Conservation (phyloP, 257 asterid species). For the Lycium barbarum region DNA sequence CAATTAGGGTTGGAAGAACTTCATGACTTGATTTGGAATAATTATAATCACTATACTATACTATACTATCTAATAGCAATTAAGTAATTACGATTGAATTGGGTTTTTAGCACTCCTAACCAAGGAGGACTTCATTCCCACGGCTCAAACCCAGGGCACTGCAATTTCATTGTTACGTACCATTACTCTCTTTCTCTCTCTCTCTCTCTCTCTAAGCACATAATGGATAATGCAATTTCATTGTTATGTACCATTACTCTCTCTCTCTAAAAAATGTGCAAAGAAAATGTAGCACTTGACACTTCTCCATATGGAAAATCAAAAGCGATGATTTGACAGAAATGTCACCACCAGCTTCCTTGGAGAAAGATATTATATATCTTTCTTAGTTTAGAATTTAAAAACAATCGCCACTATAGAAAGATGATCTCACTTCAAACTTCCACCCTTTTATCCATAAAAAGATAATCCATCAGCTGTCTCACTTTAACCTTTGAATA, state of each 20-base stretch:
- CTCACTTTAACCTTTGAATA: slow-evolving; percentile 6
- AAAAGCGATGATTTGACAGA: not conserved
- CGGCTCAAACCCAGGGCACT: not conserved
- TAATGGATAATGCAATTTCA: not conserved
- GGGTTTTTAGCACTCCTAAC: not conserved
- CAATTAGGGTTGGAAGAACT: not conserved
- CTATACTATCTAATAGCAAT: not conserved
- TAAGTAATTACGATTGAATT: not conserved
- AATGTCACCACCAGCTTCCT: slow-evolving; percentile 3
- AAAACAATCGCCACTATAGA: not conserved
- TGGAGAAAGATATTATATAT: not conserved
- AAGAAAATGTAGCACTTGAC: not conserved
- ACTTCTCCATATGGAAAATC: slow-evolving; percentile 24
- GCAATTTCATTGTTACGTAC: slow-evolving; percentile 4
- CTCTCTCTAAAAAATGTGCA: not conserved
- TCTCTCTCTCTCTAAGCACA: not conserved
- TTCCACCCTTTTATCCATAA: not conserved
- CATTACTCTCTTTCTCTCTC: not conserved
- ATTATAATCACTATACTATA: not conserved
- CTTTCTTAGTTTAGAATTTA: slow-evolving; percentile 4
- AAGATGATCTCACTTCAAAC: not conserved
- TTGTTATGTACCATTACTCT: not conserved
- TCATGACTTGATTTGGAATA: not conserved
- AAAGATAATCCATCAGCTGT: not conserved
- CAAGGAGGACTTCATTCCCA: slow-evolving; percentile 6